Base-by-base conservation (phyloP, 768 basidiomycete species). In the Tricholoma terreum region DNA sequence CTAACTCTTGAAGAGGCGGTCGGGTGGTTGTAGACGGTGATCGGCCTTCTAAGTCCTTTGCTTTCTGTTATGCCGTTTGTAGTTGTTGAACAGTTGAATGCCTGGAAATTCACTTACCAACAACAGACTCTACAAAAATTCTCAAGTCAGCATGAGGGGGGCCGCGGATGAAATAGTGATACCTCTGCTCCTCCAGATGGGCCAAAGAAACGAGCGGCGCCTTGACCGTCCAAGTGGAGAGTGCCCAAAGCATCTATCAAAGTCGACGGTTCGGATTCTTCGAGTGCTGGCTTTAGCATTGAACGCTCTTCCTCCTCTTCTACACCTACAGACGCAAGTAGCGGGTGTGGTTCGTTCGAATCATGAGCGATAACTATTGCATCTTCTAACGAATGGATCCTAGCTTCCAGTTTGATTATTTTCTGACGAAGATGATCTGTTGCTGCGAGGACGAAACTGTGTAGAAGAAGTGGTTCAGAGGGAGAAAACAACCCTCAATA, bases 361-460 rank as follows among this genome's bases (percentile, higher is more conserved):
- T 71, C 62, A 50, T 82, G 75, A 19, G 78, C 65, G 30, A 81
- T 80, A 21, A 77, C 77, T 17, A 84, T 64, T 15, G 81, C 83
- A 61, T 82, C 81, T 65, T 85, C 83, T 19, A 84, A 70, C 2
- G 76, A 75, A 58, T 73, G 78, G 75, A 82, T 81, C 1, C 82
- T 75, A 7, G 77, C 76, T 58, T 82, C 78, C 67, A 83, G 68
- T 52, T 70, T 74, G 14, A 65, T 59, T 46, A 80, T 67, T 67
- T 79, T 80, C 49, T 72, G 70, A n/a, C 74, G 77, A 30, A 84
- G 74, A 63, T 80, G 81, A 55, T 80, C 81, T 33, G 80, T 80
- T 8, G 81, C 82, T 2, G 77, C 78, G 12, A 78, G 62, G 9
- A 84, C 81, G 58, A 83, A 83, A 46, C 81, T 82, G 57, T 8